phyloP scores from a whole-genome alignment of 306 rosid genomes.

The Myrica gale region DNA sequence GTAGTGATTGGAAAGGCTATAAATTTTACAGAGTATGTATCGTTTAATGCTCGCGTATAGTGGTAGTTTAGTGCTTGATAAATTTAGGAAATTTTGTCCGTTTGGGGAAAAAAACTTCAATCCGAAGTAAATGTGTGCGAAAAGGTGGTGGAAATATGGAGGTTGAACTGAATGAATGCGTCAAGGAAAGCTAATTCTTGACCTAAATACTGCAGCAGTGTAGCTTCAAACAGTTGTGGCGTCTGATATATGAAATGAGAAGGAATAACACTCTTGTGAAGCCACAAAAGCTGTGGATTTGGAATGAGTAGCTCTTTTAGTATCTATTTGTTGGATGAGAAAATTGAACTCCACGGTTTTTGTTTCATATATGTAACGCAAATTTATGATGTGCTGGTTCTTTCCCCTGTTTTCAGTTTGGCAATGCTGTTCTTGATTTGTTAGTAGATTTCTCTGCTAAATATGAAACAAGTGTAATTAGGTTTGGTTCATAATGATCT shows the following conservation, averaged over 20 bases:
- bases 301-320: background rate
- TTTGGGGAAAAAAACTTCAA: too few relatives aligned
- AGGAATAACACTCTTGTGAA: too few relatives aligned
- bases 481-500: slow-evolving; percentile 3
- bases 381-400: background rate
- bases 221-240: background rate
- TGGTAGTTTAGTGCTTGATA: too few relatives aligned
- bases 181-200: background rate
- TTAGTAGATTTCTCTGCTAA: background rate
- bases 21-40: too few relatives aligned
- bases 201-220: background rate
- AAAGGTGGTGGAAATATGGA: background rate
- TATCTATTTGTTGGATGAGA: background rate
- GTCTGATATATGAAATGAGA: background rate
- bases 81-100: too few relatives aligned
- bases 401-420: background rate
- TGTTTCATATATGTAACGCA: background rate
- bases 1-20: too few relatives aligned
- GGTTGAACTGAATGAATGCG: background rate
- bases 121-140: too few relatives aligned
- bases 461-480: slow-evolving; percentile 12
- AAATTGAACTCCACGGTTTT: background rate
- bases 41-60: too few relatives aligned
- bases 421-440: background rate
- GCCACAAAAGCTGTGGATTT: background rate